Conservation (phyloP, 2,329 filamentous ascomycete species). For the Bipolaris cookei region DNA sequence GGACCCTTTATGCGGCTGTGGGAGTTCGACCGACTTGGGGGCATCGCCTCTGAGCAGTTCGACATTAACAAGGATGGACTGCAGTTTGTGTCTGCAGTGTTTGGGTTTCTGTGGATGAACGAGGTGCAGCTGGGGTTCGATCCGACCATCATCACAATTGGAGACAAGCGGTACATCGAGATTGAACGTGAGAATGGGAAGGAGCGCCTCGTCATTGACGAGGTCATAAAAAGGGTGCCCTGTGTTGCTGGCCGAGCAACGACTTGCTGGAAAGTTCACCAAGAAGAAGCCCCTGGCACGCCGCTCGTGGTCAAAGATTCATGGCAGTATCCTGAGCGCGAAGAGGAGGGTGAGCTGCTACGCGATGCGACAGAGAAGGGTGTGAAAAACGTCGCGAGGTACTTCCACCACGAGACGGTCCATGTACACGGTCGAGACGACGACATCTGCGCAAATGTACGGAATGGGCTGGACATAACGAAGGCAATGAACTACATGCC, state of each 20-base stretch:
- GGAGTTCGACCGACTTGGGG: constrained; percentile 55
- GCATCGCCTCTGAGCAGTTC: constrained; percentile 55
- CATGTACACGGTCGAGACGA: constrained; percentile 8
- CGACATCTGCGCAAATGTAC: not conserved
- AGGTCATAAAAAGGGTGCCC: too few species aligned
- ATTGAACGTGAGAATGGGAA: too few species aligned
- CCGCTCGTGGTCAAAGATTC: too few species aligned
- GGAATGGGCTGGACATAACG: constrained; percentile 2
- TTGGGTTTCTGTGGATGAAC: constrained; percentile 54
- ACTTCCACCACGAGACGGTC: constrained; percentile 55
- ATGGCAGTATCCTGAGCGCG: too few species aligned
- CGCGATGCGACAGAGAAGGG: constrained; percentile 45
- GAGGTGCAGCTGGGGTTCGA: not conserved
- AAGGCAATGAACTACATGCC: constrained; percentile 2
- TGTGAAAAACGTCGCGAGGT: constrained; percentile 51
- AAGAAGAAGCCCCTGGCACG: too few species aligned
- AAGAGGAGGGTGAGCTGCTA: not conserved
- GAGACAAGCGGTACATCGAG: too few species aligned
- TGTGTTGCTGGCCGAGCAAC: too few species aligned
- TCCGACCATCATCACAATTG: not conserved
- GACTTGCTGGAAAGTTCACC: too few species aligned
- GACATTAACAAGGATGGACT: constrained; percentile 54
- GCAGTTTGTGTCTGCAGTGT: constrained; percentile 30
- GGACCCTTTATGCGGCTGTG: constrained; percentile 55
- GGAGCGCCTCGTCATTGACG: too few species aligned